Percentiles rank a stretch among this genome's conserved stretches.
phyloP scores from a whole-genome alignment of 75 land plant genomes.

The Pinus taeda region DNA sequence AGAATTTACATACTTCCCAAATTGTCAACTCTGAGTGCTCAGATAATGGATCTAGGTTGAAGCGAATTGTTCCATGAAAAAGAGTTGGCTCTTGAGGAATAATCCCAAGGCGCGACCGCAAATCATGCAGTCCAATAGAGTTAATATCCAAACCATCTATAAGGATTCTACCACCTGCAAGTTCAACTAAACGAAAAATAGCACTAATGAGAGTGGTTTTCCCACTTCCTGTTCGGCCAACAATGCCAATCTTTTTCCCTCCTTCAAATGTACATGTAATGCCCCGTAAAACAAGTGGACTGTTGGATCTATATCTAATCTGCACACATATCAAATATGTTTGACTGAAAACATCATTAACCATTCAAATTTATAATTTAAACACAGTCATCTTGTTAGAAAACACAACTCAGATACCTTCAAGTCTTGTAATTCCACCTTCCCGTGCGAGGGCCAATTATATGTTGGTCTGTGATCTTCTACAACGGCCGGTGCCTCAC shows the following conservation, averaged over 20 bases:
- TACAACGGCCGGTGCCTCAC: slow-evolving; percentile 31
- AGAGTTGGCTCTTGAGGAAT: slow-evolving; percentile 33
- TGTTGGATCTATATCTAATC: slow-evolving; percentile 53
- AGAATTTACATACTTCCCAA: slow-evolving; percentile 31
- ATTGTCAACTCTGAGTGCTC: slow-evolving; percentile 33
- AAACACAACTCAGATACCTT: slow-evolving; percentile 21
- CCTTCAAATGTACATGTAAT: slow-evolving; percentile 70
- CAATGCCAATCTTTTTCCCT: slow-evolving; percentile 44
- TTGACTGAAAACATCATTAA: background rate
- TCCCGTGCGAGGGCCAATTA: slow-evolving; percentile 40
- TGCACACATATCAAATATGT: slow-evolving; percentile 14
- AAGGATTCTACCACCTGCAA: slow-evolving; percentile 40
- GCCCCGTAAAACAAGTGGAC: slow-evolving; percentile 61
- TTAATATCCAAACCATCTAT: slow-evolving; percentile 41
- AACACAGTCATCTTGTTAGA: too few relatives aligned
- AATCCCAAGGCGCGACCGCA: slow-evolving; percentile 36
- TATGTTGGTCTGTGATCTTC: slow-evolving; percentile 22
- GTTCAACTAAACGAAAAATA: slow-evolving; percentile 53
- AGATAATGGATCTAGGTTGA: slow-evolving; percentile 38
- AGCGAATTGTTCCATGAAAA: slow-evolving; percentile 42
- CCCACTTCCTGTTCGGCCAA: slow-evolving; percentile 55
- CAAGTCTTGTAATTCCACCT: slow-evolving; percentile 31
- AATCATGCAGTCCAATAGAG: slow-evolving; percentile 42
- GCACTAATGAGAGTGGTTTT: slow-evolving; percentile 60
- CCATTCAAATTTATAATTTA: background rate